A percentile compares a stretch with the other conserved stretches of the same genome.
phyloP scores from a whole-genome alignment of 495 filamentous ascomycete species.

The Daldinia caldariorum region DNA sequence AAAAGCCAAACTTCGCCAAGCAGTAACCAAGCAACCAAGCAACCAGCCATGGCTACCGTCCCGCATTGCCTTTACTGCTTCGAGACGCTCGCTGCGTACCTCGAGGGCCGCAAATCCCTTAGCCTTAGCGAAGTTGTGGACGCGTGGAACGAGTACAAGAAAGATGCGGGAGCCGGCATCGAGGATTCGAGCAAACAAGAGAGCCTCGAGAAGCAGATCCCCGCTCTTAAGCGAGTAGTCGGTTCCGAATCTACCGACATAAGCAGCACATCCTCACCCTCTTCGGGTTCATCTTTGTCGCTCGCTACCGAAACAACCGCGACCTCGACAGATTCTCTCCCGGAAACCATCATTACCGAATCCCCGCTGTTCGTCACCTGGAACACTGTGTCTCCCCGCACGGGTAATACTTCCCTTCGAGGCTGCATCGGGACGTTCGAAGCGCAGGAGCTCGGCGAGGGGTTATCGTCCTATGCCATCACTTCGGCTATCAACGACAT shows the following conservation, averaged over 20 bases:
- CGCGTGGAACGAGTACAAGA: background rate
- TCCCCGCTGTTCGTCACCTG: slow-evolving; percentile 93
- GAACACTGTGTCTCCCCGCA: slow-evolving; percentile 73
- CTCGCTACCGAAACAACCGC: slow-evolving; percentile 45
- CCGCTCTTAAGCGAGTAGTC: slow-evolving; percentile 53
- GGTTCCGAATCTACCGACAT: slow-evolving; percentile 44
- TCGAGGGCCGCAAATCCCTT: slow-evolving; percentile 55
- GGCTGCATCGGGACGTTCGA: slow-evolving; percentile 99
- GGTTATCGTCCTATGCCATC: slow-evolving; percentile 82
- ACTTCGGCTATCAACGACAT: slow-evolving; percentile 90
- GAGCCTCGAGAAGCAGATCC: slow-evolving; percentile 51
- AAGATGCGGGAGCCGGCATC: background rate
- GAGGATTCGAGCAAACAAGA: slow-evolving; percentile 59
- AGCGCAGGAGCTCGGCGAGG: slow-evolving; percentile 73
- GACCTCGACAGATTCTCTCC: slow-evolving; percentile 42
- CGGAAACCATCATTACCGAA: slow-evolving; percentile 44
- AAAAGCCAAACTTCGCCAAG: background rate
- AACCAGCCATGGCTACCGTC: slow-evolving; percentile 76
- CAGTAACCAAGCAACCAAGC: slow-evolving; percentile 9
- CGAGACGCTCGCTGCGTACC: slow-evolving; percentile 74
- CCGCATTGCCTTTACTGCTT: slow-evolving; percentile 93
- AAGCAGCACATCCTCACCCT: slow-evolving; percentile 48
- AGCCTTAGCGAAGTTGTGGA: slow-evolving; percentile 65
- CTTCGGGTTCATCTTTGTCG: slow-evolving; percentile 46
- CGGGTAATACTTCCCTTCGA: slow-evolving; percentile 72